Percentiles rank a stretch among this genome's conserved stretches.
Evolutionary conservation across 495 filamentous ascomycete species (phyloP).

Genomic region (Penicillium cosmopolitanum): DNA sequence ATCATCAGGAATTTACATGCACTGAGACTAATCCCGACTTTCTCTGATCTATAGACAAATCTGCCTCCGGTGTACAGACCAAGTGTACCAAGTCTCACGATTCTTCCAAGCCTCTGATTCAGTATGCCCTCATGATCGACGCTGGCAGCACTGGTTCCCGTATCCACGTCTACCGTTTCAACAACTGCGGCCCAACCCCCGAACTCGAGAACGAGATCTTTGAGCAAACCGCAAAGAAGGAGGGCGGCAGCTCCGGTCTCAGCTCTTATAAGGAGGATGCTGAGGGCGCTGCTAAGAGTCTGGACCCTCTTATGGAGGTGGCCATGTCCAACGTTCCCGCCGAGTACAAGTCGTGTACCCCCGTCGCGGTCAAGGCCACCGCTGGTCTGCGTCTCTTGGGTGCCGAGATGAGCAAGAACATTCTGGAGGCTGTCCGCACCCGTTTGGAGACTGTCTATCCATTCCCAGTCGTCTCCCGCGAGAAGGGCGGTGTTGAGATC

Average conservation of each 20-base stretch:
- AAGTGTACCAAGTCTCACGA: constrained; percentile 83
- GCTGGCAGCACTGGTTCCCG: constrained; percentile 96
- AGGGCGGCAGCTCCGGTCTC: constrained; percentile 73
- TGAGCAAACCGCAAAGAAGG: constrained; percentile 79
- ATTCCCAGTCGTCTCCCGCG: constrained; percentile 86
- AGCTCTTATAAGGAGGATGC: constrained; percentile 85
- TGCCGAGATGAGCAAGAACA: constrained; percentile 76
- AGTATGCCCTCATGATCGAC: constrained; percentile 98
- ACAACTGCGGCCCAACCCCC: constrained; percentile 95
- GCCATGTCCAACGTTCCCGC: constrained; percentile 84
- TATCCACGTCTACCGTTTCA: constrained; percentile 98
- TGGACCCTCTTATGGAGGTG: constrained; percentile 84
- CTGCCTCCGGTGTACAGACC: constrained; percentile 31
- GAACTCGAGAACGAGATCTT: constrained; percentile 93
- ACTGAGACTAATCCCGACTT: constrained; percentile 9
- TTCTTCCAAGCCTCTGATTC: constrained; percentile 86
- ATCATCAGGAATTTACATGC: not conserved
- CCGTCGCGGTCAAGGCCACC: constrained; percentile 94
- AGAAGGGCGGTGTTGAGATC: constrained; percentile 84
- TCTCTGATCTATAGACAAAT: constrained; percentile 29
- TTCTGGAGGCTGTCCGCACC: constrained; percentile 80
- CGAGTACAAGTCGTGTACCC: constrained; percentile 82
- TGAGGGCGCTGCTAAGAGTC: constrained; percentile 82
- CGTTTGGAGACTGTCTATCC: constrained; percentile 89
- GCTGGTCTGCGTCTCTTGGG: constrained; percentile 88